Evolutionary conservation across 1,284 basidiomycete genomes (phyloP).

Genomic region (Blastosporella zonata): DNA sequence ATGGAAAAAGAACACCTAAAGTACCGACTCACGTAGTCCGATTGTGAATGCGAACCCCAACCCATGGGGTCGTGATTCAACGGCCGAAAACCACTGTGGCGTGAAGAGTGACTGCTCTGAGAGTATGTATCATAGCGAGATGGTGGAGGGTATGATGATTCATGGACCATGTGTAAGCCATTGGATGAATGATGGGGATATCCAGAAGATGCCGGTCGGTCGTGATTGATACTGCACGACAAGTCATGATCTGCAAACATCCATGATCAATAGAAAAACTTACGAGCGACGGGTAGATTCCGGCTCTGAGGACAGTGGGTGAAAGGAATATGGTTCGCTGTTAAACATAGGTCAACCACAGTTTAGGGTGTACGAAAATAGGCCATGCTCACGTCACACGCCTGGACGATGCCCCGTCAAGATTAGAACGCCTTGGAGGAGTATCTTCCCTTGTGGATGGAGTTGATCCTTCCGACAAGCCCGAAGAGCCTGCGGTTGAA

Average conservation of each 20-base stretch:
- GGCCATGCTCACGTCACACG: conserved; percentile 47
- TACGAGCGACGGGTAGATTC: conserved; percentile 48
- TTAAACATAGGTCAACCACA: conserved; percentile 19
- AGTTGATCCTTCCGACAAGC: conserved; percentile 33
- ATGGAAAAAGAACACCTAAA: neutral
- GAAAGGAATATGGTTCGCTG: conserved; percentile 38
- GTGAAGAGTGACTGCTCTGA: conserved; percentile 34
- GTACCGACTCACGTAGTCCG: conserved; percentile 54
- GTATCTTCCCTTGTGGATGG: conserved; percentile 62
- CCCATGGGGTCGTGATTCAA: conserved; percentile 39
- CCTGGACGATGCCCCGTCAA: conserved; percentile 48
- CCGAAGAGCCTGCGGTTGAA: conserved; percentile 34
- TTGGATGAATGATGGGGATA: conserved; percentile 40
- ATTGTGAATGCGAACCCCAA: conserved; percentile 41
- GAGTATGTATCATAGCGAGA: conserved; percentile 49
- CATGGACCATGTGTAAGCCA: conserved; percentile 51
- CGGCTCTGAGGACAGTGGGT: conserved; percentile 40
- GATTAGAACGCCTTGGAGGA: conserved; percentile 50
- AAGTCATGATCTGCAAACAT: conserved; percentile 11
- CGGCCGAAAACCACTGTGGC: conserved; percentile 42
- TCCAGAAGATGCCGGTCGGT: conserved; percentile 28
- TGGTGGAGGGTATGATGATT: conserved; percentile 46
- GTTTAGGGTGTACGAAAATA: neutral
- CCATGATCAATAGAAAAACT: conserved; percentile 23
- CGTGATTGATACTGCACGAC: conserved; percentile 22